Conservation (phyloP, 1,284 basidiomycete species). For the Athelia psychrophila region DNA sequence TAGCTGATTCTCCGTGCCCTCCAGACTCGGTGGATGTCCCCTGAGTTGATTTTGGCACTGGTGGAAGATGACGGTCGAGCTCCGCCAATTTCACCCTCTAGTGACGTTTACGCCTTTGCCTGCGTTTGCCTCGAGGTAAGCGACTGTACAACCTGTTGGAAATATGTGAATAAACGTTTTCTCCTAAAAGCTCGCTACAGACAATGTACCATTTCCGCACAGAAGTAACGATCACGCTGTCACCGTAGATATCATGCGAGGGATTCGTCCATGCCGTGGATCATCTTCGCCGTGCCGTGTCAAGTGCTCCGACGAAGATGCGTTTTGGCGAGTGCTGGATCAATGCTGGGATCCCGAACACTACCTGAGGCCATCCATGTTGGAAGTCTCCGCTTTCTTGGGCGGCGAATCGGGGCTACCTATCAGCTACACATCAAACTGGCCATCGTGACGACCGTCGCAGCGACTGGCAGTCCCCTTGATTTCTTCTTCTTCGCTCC, state of each 20-base stretch:
- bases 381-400: not conserved
- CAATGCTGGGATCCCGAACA: conserved; percentile 38
- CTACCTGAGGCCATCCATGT: conserved; percentile 1
- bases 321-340: conserved; percentile 38
- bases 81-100: conserved; percentile 44
- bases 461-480: too few species aligned
- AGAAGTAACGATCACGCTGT: conserved; percentile 53
- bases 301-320: conserved; percentile 18
- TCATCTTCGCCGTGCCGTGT: conserved; percentile 6
- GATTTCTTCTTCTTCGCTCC: too few species aligned
- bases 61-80: conserved; percentile 39
- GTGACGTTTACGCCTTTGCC: conserved; percentile 56
- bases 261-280: conserved; percentile 39
- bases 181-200: conserved; percentile 41
- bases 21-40: conserved; percentile 48
- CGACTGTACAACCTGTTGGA: not conserved
- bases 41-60: conserved; percentile 48
- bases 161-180: not conserved
- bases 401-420: not conserved
- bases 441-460: not conserved
- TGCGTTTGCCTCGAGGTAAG: conserved; percentile 55
- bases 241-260: conserved; percentile 48
- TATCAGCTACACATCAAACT: not conserved
- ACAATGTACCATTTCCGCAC: conserved; percentile 46
- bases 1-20: not conserved